Conservation (phyloP, 768 basidiomycete species). For the Kwoniella pini region DNA sequence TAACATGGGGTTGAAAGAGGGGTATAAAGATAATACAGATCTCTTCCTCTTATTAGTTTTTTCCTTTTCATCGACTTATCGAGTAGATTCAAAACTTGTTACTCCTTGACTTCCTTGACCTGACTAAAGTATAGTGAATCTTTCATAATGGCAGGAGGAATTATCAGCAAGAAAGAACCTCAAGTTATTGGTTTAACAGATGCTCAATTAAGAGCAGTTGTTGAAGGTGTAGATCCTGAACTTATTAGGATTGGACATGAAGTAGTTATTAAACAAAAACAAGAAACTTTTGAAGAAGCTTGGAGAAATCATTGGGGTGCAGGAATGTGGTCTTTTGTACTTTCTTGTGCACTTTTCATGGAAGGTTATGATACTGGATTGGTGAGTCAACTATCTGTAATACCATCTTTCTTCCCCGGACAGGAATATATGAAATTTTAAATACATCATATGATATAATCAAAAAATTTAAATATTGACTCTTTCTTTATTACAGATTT, state of each 20-base stretch:
- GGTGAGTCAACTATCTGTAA: slow-evolving; percentile 14
- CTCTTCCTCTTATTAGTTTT: no score
- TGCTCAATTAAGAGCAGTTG: slow-evolving; percentile 22
- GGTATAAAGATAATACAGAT: background rate
- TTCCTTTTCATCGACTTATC: no score
- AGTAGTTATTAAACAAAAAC: slow-evolving; percentile 23
- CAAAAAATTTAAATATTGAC: no score
- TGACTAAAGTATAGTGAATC: no score
- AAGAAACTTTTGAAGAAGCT: slow-evolving; percentile 22
- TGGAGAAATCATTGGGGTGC: slow-evolving; percentile 37
- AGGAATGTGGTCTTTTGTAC: slow-evolving; percentile 30
- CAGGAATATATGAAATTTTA: no score
- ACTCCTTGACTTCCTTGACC: background rate
- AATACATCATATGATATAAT: no score
- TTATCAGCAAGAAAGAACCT: slow-evolving; percentile 4
- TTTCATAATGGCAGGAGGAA: slow-evolving; percentile 11
- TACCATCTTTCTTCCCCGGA: no score
- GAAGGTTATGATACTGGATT: slow-evolving; percentile 35
- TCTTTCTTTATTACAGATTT: slow-evolving; percentile 12
- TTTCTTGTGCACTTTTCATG: slow-evolving; percentile 30
- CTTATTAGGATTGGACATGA: slow-evolving; percentile 28
- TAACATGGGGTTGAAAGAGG: background rate
- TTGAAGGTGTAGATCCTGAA: slow-evolving; percentile 27
- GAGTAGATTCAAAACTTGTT: no score
- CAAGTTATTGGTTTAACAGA: slow-evolving; percentile 27